Evolutionary conservation across 2,329 filamentous ascomycete species (phyloP).

Genomic region (Blastomyces silverae): DNA sequence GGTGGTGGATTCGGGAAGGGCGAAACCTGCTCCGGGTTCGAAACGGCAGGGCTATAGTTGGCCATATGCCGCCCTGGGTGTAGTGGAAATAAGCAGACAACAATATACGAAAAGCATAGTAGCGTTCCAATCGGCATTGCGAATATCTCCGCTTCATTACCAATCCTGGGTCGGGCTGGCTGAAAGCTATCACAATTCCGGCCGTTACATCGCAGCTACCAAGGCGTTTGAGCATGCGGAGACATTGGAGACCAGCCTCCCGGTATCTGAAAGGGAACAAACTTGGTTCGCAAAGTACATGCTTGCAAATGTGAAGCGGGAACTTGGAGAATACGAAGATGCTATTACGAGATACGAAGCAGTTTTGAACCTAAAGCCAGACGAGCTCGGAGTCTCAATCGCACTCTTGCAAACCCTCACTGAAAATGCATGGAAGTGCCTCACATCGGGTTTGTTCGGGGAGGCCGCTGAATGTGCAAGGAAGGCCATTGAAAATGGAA

Average conservation of each 20-base stretch:
- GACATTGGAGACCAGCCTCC: conserved; percentile 57
- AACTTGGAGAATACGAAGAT: conserved; percentile 82
- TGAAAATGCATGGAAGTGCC: conserved; percentile 67
- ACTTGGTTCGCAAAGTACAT: conserved; percentile 97
- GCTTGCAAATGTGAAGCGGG: conserved; percentile 88
- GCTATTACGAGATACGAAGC: conserved; percentile 69
- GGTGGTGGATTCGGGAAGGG: conserved; percentile 90
- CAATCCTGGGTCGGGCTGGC: conserved; percentile 94
- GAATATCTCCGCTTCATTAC: conserved; percentile 79
- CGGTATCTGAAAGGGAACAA: conserved; percentile 55
- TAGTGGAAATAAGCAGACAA: conserved; percentile 90
- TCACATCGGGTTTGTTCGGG: conserved; percentile 81
- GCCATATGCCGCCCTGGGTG: conserved; percentile 89
- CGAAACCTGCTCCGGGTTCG: conserved; percentile 81
- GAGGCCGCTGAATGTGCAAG: conserved; percentile 66
- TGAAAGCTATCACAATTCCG: conserved; percentile 95
- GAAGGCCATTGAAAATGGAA: conserved; percentile 62
- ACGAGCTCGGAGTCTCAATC: conserved; percentile 80
- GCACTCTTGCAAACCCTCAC: conserved; percentile 82
- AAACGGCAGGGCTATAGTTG: conserved; percentile 91
- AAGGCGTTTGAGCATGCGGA: conserved; percentile 85
- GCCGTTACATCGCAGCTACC: conserved; percentile 85
- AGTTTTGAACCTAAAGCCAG: conserved; percentile 60
- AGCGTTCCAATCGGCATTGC: conserved; percentile 81
- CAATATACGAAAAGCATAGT: conserved; percentile 83